Evolutionary conservation across 805 yeast species (phyloP).

Genomic region (Wickerhamomyces bovis): DNA sequence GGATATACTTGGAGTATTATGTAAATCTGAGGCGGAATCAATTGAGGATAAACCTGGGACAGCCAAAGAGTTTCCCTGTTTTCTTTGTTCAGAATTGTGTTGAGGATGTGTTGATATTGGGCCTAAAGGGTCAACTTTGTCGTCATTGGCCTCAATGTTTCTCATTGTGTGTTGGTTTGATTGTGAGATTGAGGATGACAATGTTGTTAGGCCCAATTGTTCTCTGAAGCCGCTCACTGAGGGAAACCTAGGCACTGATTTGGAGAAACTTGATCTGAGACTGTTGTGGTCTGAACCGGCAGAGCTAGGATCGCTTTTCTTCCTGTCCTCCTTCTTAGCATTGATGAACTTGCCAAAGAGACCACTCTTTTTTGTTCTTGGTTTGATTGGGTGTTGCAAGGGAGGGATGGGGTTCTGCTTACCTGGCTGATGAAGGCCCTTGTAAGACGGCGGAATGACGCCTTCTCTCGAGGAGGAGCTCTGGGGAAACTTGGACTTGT

Average conservation of each 20-base stretch:
- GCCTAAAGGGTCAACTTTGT: background rate
- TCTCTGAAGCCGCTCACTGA: constrained; percentile 8
- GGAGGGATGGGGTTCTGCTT: constrained; percentile 36
- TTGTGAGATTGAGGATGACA: background rate
- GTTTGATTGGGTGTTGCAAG: constrained; percentile 42
- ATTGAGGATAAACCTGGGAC: background rate
- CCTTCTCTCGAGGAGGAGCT: background rate
- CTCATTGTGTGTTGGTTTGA: background rate
- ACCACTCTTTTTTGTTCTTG: constrained; percentile 24
- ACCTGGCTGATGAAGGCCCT: constrained; percentile 26
- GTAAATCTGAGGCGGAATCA: background rate
- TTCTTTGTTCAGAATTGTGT: background rate
- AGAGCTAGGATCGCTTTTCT: constrained; percentile 1
- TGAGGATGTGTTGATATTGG: background rate
- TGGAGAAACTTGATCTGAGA: constrained; percentile 5
- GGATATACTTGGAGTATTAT: constrained; percentile 4
- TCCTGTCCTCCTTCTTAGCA: constrained; percentile 21
- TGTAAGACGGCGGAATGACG: constrained; percentile 20
- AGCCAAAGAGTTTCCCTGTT: background rate
- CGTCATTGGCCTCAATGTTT: background rate
- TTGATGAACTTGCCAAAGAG: constrained; percentile 24
- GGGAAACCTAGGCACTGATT: constrained; percentile 11
- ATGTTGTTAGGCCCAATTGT: constrained; percentile 4
- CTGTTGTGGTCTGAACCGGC: background rate
- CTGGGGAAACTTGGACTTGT: background rate